Evolutionary conservation across 2,329 filamentous ascomycete species (phyloP).

Genomic region (Cercospora sojina): DNA sequence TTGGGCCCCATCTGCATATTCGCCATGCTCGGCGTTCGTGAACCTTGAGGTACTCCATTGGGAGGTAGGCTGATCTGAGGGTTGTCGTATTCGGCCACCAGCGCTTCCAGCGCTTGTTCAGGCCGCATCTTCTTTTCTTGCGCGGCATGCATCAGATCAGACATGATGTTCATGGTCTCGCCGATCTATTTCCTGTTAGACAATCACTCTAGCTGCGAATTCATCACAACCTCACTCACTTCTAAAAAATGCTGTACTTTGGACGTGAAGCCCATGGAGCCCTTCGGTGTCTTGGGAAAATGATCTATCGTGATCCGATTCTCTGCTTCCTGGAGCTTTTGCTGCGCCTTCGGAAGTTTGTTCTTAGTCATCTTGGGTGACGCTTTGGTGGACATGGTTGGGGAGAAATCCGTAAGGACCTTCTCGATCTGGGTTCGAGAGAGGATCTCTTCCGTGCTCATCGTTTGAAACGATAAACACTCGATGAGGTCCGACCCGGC

Average conservation of each 20-base stretch:
- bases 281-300: conserved; percentile 49
- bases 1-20: conserved; percentile 38
- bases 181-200: conserved; percentile 51
- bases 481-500: conserved; percentile 72
- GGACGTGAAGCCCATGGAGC: conserved; percentile 56
- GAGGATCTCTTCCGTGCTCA: conserved; percentile 77
- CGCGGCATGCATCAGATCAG: conserved; percentile 58
- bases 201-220: conserved; percentile 7
- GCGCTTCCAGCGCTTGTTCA: conserved; percentile 54
- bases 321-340: conserved; percentile 45
- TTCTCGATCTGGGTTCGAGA: conserved; percentile 61
- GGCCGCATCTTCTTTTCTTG: conserved; percentile 55
- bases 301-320: conserved; percentile 47
- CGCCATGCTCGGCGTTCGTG: conserved; percentile 37
- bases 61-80: conserved; percentile 49
- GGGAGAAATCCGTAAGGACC: conserved; percentile 48
- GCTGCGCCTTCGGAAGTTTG: conserved; percentile 41
- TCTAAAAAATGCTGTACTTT: conserved; percentile 62
- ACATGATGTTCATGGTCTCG: conserved; percentile 66
- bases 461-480: conserved; percentile 76
- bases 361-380: conserved; percentile 56
- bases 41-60: conserved; percentile 38
- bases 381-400: conserved; percentile 50
- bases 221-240: conserved; percentile 43
- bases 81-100: conserved; percentile 51